Evolutionary conservation across 441 rosid species (phyloP).

Genomic region (Adansonia rubrostipa): DNA sequence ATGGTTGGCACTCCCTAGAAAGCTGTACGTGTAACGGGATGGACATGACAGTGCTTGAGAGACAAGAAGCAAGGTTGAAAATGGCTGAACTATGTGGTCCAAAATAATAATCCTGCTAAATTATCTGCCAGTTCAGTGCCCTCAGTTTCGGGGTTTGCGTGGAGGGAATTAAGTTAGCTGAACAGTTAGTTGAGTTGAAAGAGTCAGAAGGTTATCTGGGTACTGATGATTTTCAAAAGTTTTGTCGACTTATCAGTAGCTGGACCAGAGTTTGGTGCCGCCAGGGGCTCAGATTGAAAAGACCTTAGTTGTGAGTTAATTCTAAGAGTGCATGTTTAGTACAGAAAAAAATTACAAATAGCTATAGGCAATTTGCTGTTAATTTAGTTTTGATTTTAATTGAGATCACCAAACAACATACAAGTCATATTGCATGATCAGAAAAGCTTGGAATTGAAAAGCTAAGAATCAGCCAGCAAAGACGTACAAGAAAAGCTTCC

Average conservation of each 20-base stretch:
- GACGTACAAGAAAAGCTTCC: conserved; percentile 22
- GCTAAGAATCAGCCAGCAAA: conserved; percentile 23
- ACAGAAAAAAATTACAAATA: neutral
- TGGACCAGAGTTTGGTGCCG: too few relatives aligned
- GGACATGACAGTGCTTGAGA: conserved; percentile 42
- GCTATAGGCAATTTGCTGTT: neutral
- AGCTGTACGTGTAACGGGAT: conserved; percentile 24
- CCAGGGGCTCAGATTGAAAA: too few relatives aligned
- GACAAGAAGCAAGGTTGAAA: conserved; percentile 37
- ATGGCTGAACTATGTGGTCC: conserved; percentile 29
- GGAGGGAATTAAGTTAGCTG: too few relatives aligned
- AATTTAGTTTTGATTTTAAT: conserved; percentile 19
- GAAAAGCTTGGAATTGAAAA: neutral
- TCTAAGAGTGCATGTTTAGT: neutral
- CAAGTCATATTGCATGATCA: conserved; percentile 29
- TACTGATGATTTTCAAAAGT: too few relatives aligned
- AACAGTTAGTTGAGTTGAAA: too few relatives aligned
- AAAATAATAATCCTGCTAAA: neutral
- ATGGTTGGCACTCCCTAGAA: conserved; percentile 13
- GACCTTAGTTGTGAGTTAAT: neutral
- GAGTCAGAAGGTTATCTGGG: too few relatives aligned
- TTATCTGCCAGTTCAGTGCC: too few relatives aligned
- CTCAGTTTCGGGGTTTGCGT: too few relatives aligned
- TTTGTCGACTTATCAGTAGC: too few relatives aligned
- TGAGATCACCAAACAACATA: conserved; percentile 20